Percentiles rank a stretch among this genome's conserved stretches.
Conservation (phyloP, 768 basidiomycete genomes). For the Tricholoma hemisulphureum region DNA sequence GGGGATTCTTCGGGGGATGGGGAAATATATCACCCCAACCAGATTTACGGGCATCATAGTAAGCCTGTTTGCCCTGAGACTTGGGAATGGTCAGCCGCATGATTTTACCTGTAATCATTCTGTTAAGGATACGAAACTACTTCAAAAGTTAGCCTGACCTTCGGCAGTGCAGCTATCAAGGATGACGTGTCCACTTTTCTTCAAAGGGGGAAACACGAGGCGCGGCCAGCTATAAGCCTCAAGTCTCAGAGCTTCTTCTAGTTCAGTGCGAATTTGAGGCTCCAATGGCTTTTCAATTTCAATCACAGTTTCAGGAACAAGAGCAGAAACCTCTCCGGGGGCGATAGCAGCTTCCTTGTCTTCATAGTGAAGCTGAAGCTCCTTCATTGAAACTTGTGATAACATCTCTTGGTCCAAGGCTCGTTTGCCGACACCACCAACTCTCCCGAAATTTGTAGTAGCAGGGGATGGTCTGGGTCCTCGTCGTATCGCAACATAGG, state of each 20-base stretch:
- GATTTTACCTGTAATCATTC: slow-evolving; percentile 65
- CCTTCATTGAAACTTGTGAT: slow-evolving; percentile 32
- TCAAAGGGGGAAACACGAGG: slow-evolving; percentile 88
- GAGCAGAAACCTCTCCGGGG: slow-evolving; percentile 5
- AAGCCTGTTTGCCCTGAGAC: slow-evolving; percentile 93
- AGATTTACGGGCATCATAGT: slow-evolving; percentile 92
- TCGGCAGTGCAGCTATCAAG: slow-evolving; percentile 83
- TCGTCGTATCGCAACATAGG: slow-evolving; percentile 85
- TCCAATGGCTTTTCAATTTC: slow-evolving; percentile 1
- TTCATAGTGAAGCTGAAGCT: slow-evolving; percentile 41
- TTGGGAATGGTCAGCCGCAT: slow-evolving; percentile 90
- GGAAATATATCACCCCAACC: slow-evolving; percentile 96
- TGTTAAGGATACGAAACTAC: slow-evolving; percentile 1
- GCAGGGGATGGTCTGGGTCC: slow-evolving; percentile 60
- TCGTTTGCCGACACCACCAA: slow-evolving; percentile 52
- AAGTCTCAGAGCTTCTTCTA: slow-evolving; percentile 56
- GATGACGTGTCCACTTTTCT: slow-evolving; percentile 87
- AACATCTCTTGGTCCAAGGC: slow-evolving; percentile 37
- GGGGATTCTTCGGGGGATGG: slow-evolving; percentile 76
- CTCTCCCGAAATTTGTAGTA: slow-evolving; percentile 43
- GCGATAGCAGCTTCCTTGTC: slow-evolving; percentile 14
- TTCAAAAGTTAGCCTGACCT: slow-evolving; percentile 46
- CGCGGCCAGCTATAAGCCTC: slow-evolving; percentile 91
- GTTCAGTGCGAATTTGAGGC: slow-evolving; percentile 27
- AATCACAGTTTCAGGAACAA: slow-evolving; percentile 9